Percentiles rank a stretch among this genome's conserved stretches.
phyloP scores from a whole-genome alignment of 805 yeast species.

The Metschnikowia similis region DNA sequence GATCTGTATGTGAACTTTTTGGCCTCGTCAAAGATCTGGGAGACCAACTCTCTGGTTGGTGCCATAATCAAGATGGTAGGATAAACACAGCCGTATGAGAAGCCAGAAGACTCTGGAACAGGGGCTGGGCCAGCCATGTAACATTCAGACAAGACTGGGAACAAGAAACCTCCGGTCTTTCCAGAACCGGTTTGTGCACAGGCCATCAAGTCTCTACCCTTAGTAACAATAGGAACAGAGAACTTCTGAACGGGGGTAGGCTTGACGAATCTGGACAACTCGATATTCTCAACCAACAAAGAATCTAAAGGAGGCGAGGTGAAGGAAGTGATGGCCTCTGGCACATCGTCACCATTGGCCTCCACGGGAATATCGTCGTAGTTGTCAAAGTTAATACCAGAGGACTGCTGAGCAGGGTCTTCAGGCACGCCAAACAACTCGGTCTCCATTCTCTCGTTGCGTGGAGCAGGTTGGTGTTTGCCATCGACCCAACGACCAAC shows the following conservation, averaged over 20 bases:
- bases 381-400: slow-evolving; percentile 98
- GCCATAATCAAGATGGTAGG: slow-evolving; percentile 96
- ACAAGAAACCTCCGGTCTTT: slow-evolving; percentile 98
- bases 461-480: slow-evolving; percentile 76
- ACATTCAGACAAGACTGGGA: slow-evolving; percentile 93
- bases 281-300: slow-evolving; percentile 81
- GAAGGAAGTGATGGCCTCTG: slow-evolving; percentile 86
- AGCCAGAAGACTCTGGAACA: slow-evolving; percentile 44
- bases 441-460: slow-evolving; percentile 63
- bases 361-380: slow-evolving; percentile 99
- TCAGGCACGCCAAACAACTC: slow-evolving; percentile 81
- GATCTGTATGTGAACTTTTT: slow-evolving; percentile 95
- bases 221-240: slow-evolving; percentile 87
- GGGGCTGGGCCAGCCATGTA: slow-evolving; percentile 83
- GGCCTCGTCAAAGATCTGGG: slow-evolving; percentile 95
- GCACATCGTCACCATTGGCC: slow-evolving; percentile 92
- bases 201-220: slow-evolving; percentile 90
- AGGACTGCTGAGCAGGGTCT: slow-evolving; percentile 74
- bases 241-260: slow-evolving; percentile 97
- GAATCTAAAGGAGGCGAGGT: slow-evolving; percentile 89
- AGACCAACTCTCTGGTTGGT: slow-evolving; percentile 98
- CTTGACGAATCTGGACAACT: slow-evolving; percentile 82
- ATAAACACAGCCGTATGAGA: slow-evolving; percentile 71
- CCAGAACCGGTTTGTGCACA: slow-evolving; percentile 99
- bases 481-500: slow-evolving; percentile 87